Base-by-base conservation (phyloP, 208 protist genomes). In the Phytomonas francai region DNA sequence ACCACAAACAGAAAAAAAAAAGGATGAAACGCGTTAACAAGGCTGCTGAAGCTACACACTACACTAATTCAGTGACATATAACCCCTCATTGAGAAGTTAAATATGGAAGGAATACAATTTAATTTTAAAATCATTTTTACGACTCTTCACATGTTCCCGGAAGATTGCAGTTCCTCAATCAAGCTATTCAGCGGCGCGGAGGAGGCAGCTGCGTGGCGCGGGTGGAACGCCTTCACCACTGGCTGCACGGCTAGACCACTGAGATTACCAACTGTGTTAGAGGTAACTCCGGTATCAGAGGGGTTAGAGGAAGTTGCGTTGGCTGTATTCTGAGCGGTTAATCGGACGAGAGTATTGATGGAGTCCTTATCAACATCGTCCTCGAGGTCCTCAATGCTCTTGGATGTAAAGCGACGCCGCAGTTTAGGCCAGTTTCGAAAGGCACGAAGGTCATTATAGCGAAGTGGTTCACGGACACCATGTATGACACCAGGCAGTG, bases 401-500 rank as follows among this genome's bases (percentile, higher is more conserved):
- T 82, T 77, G 8, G 83, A 67, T 0, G 84, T 94, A 34, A 88
- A 89, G 63, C 81, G 81, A 3, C 88, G 85, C 71, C 75, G 77
- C 27, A 96, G 80, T 72, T 82, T 89, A 9, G 91, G 91, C 88
- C 91, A 96, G 28, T 66, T 65, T 28, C 71, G 75, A 45, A 83
- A 87, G 0, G 83, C 80, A 2, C 83, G 77, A n/a, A 97, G 73
- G 49, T 97, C 91, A 39, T 94, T 93, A 77, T 88, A 91, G 36
- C 89, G 81, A 42, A 97, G 81, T 45, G 91, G 91, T 71, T 93
- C 85, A 7, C 91, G 91, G 16, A 95, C 80, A 56, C 88, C 88
- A 65, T 97, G 91, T 27, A 97, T 81, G 42, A 97, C 84, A n/a
- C 91, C 89, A 0, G 84, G 85, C 39, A 95, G 75, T 5, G 91